Percentiles rank a stretch among this genome's conserved stretches.
phyloP scores from a whole-genome alignment of 257 asterid genomes.

The Solanum sejunctum region DNA sequence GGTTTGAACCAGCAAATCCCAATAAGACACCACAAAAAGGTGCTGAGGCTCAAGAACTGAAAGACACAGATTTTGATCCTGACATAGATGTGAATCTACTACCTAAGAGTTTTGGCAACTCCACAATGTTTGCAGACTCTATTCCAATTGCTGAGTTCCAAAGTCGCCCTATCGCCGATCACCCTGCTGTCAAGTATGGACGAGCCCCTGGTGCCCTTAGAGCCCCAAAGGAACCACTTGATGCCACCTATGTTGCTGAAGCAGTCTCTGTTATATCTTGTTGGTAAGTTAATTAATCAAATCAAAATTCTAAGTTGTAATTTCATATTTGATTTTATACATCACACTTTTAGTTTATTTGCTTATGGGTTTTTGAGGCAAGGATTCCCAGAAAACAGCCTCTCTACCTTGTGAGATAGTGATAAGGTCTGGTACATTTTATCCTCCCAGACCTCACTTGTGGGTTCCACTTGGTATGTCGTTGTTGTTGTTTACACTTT shows the following conservation, averaged over 20 bases:
- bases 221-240: slow-evolving; percentile 23
- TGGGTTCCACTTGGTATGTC: no score
- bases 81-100: slow-evolving; percentile 20
- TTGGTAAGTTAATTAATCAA: slow-evolving; percentile 11
- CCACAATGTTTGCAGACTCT: slow-evolving; percentile 24
- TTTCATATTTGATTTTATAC: background rate
- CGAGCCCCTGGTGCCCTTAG: slow-evolving; percentile 28
- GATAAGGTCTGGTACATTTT: no score
- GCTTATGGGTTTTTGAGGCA: no score
- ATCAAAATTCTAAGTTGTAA: background rate
- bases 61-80: slow-evolving; percentile 19
- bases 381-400: no score
- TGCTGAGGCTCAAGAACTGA: slow-evolving; percentile 8
- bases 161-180: slow-evolving; percentile 40
- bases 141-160: slow-evolving; percentile 32
- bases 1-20: slow-evolving; percentile 19
- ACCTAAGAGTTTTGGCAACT: slow-evolving; percentile 31
- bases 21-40: slow-evolving; percentile 6
- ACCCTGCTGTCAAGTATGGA: slow-evolving; percentile 38
- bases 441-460: no score
- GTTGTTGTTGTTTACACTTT: background rate
- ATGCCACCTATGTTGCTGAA: slow-evolving; percentile 30
- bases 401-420: no score
- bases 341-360: background rate
- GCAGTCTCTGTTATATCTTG: slow-evolving; percentile 32